Conservation (phyloP, 257 asterid species). For the Galeopsis tetrahit region DNA sequence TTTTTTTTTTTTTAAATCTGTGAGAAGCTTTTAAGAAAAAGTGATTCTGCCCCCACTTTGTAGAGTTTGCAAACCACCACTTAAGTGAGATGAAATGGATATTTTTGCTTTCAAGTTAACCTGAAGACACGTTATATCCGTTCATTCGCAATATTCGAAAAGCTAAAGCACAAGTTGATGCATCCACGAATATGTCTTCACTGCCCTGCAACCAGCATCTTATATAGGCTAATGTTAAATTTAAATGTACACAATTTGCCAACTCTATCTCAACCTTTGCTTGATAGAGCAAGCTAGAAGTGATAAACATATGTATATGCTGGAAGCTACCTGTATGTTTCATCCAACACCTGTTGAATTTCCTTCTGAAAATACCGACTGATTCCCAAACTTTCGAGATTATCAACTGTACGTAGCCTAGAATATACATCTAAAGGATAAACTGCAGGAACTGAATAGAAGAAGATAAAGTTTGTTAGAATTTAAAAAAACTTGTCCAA, state of each 20-base stretch:
- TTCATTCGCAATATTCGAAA: constrained; percentile 68
- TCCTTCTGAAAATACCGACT: constrained; percentile 62
- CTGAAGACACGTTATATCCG: constrained; percentile 77
- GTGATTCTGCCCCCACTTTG: too few relatives aligned
- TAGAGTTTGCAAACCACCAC: too few relatives aligned
- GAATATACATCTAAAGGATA: constrained; percentile 63
- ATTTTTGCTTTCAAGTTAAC: constrained; percentile 37
- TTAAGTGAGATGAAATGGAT: background rate
- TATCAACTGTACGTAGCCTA: constrained; percentile 61
- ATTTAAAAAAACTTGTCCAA: background rate
- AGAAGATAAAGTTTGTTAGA: constrained; percentile 22
- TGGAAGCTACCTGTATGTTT: constrained; percentile 65
- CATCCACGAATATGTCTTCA: constrained; percentile 82
- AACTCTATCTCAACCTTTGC: background rate
- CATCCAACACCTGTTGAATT: constrained; percentile 62
- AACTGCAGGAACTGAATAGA: constrained; percentile 68
- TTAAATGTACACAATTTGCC: background rate
- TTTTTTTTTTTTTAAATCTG: too few relatives aligned
- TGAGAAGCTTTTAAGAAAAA: too few relatives aligned
- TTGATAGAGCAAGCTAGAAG: constrained; percentile 7
- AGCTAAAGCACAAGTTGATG: constrained; percentile 80
- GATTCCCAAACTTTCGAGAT: constrained; percentile 77
- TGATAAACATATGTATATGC: constrained; percentile 6
- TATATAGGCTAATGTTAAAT: constrained; percentile 47
- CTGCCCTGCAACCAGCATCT: constrained; percentile 83